Evolutionary conservation across 2,329 filamentous ascomycete genomes (phyloP).

Genomic region (Penicillium sp.): DNA sequence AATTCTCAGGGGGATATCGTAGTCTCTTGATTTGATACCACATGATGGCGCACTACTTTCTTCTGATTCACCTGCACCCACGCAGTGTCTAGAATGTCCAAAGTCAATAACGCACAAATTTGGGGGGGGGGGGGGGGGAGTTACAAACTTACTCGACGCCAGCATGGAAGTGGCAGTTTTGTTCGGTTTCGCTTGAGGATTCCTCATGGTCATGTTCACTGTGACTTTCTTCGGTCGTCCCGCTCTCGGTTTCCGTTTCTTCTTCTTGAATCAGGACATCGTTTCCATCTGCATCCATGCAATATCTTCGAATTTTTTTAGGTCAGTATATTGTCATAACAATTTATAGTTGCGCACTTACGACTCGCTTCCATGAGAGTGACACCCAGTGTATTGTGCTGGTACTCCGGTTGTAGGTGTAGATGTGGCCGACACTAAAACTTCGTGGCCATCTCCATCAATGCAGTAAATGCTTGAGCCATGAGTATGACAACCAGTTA

Average conservation of each 20-base stretch:
- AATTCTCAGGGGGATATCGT: constrained; percentile 67
- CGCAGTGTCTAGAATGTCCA: constrained; percentile 50
- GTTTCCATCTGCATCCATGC: constrained; percentile 58
- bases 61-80: constrained; percentile 50
- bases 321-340: constrained; percentile 1
- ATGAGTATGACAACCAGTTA: constrained; percentile 57
- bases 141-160: constrained; percentile 67
- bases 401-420: constrained; percentile 61
- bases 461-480: constrained; percentile 39
- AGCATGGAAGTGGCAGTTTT: constrained; percentile 71
- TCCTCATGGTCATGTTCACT: constrained; percentile 31
- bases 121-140: too few species aligned
- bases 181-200: constrained; percentile 29
- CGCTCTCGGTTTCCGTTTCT: constrained; percentile 19
- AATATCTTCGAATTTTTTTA: constrained; percentile 52
- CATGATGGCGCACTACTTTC: constrained; percentile 44
- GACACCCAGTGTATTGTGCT: constrained; percentile 64
- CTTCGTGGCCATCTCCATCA: constrained; percentile 37
- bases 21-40: constrained; percentile 53
- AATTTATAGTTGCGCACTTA: constrained; percentile 33
- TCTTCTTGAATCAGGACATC: constrained; percentile 58
- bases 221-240: constrained; percentile 1
- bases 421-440: constrained; percentile 43
- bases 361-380: constrained; percentile 60
- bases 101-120: constrained; percentile 7